Conservation (phyloP, 164 flowering plant species). For the Warburgia ugandensis region DNA sequence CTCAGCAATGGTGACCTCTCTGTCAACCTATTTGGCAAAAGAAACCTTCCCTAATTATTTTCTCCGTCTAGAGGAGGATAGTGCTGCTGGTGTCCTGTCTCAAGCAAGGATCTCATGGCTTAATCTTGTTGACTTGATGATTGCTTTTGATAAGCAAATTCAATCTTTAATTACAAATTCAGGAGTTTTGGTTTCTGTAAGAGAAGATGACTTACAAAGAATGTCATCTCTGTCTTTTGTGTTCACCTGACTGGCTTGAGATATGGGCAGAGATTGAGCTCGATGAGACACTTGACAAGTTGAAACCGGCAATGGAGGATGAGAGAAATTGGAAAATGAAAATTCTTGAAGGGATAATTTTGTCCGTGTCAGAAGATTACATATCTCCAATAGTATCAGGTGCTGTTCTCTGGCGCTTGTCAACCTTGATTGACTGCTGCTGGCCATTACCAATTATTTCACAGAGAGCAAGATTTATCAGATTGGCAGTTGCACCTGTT, state of each 20-base stretch:
- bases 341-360: slow-evolving; percentile 30
- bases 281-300: slow-evolving; percentile 43
- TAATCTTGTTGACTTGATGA: slow-evolving; percentile 86
- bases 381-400: slow-evolving; percentile 60
- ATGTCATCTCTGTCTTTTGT: slow-evolving; percentile 72
- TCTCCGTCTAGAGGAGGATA: slow-evolving; percentile 49
- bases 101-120: slow-evolving; percentile 67
- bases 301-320: slow-evolving; percentile 55
- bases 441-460: slow-evolving; percentile 52
- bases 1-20: slow-evolving; percentile 77
- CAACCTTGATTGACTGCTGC: slow-evolving; percentile 68
- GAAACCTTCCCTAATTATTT: slow-evolving; percentile 67
- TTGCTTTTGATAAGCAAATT: slow-evolving; percentile 70
- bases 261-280: slow-evolving; percentile 87
- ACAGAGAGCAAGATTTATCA: slow-evolving; percentile 61
- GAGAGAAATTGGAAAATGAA: slow-evolving; percentile 64
- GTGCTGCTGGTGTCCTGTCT: slow-evolving; percentile 20
- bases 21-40: slow-evolving; percentile 72
- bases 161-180: slow-evolving; percentile 56
- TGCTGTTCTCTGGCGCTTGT: slow-evolving; percentile 34
- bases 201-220: slow-evolving; percentile 53
- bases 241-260: slow-evolving; percentile 96
- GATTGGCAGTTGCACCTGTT: slow-evolving; percentile 50
- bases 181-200: slow-evolving; percentile 42
- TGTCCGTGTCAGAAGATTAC: slow-evolving; percentile 45